Evolutionary conservation across 371 early-diverging fungal genomes (phyloP), one percentile per base, ranked within the genome.

Genomic region (Mucor lusitanicus): DNA sequence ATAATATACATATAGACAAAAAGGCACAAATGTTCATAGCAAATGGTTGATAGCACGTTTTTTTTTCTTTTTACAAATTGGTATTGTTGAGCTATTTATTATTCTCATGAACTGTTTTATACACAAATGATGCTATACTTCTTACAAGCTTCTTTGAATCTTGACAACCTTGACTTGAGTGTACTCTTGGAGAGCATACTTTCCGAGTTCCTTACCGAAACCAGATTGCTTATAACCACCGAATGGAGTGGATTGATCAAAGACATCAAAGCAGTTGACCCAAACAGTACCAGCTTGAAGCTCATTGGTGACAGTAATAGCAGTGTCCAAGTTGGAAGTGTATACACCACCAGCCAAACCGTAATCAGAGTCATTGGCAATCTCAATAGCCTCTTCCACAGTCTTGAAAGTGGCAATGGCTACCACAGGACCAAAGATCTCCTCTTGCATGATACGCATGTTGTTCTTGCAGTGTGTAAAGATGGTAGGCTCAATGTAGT

Each of bases 381-480:
- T 76, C 44, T 82, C 85, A 32, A 95, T 80, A 5, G 88, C 95
- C 65, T 95, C 95, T 21, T 94, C 92, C 6, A 91, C 70, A 1
- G 81, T 82, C 57, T 82, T 85, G 73, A 96, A 95, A 33, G 90
- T 90, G 63, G 83, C 80, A 48, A 95, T 90, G 30, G 87, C 83
- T 12, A 92, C 87, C 5, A 97, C 95, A 0, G 97, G 97, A 3
- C 97, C 97, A 85, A 97, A 97, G 64, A 96, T 90, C 74, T 97
- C 97, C 65, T 96, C 92, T 35, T 80, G 83, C 72, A 91, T 91
- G 30, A 97, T 76, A 7, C 79, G 78, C 77, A 88, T 87, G 30
- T 73, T 72, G 50, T 92, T 89, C 5, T 76, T 64, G 54, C 93
- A 92, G 65, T 91, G 79, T 54, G 75, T 72, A 63, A 94, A 91